Percentiles rank a stretch among this genome's conserved stretches.
Conservation (phyloP, 257 asterid species). For the Pogostemon cablin region DNA sequence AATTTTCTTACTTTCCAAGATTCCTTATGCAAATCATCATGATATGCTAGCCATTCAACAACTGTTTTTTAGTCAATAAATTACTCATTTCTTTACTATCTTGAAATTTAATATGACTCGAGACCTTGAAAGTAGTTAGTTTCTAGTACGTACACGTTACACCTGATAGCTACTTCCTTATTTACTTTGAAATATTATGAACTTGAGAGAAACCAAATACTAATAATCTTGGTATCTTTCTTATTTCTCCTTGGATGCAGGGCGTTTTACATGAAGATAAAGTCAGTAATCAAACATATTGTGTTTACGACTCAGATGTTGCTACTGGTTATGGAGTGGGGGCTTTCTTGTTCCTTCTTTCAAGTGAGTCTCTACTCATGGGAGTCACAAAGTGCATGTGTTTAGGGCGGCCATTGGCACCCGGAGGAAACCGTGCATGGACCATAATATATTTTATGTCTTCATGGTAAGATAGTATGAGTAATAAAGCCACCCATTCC, state of each 20-base stretch:
- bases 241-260: constrained; percentile 43
- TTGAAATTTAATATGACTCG: not conserved
- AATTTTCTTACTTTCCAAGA: not conserved
- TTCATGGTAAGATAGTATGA: constrained; percentile 58
- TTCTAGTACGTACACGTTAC: not conserved
- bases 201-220: not conserved
- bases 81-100: not conserved
- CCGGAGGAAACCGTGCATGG: constrained; percentile 94
- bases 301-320: constrained; percentile 83
- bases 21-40: not conserved
- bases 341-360: constrained; percentile 84
- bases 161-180: not conserved
- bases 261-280: constrained; percentile 58
- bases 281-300: constrained; percentile 70
- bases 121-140: not conserved
- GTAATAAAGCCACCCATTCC: not conserved
- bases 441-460: constrained; percentile 73
- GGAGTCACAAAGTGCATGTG: constrained; percentile 95
- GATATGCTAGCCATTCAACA: not conserved
- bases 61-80: not conserved
- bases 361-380: constrained; percentile 89
- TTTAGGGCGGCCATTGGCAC: constrained; percentile 79
- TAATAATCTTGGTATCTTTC: not conserved
- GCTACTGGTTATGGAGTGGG: constrained; percentile 97
- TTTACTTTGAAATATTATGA: not conserved